phyloP scores from a whole-genome alignment of 306 rosid genomes.

The Sicyos baderoa region DNA sequence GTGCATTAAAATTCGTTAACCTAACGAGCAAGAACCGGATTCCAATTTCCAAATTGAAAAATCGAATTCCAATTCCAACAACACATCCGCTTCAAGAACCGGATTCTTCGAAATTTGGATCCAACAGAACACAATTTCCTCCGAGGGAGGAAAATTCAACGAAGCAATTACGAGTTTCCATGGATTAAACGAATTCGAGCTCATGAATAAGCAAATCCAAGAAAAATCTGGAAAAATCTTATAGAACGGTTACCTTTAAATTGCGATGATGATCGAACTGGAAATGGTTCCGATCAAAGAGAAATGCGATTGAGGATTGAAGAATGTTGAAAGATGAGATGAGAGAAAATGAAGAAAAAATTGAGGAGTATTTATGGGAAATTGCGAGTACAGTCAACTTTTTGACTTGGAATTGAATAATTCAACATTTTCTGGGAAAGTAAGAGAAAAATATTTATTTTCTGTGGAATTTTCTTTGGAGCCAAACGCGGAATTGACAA shows the following conservation, averaged over 20 bases:
- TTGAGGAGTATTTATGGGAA: neutral
- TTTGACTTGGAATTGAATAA: neutral
- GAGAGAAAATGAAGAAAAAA: neutral
- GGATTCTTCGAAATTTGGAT: neutral
- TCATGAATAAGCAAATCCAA: neutral
- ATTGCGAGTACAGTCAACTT: neutral
- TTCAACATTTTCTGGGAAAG: neutral
- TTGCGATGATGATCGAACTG: neutral
- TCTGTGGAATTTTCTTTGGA: neutral
- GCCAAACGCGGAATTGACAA: slow-evolving; percentile 3
- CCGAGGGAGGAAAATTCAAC: no score
- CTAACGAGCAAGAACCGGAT: neutral
- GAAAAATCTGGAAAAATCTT: neutral
- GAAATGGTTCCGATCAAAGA: neutral
- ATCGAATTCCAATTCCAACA: neutral
- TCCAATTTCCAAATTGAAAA: neutral
- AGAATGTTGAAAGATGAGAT: neutral
- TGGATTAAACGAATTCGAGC: neutral
- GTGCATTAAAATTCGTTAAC: neutral
- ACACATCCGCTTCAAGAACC: neutral
- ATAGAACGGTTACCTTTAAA: neutral
- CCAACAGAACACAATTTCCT: no score
- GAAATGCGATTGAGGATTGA: neutral
- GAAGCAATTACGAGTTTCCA: no score
- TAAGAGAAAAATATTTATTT: neutral